A percentile compares a stretch with the other conserved stretches of the same genome.
Conservation (phyloP, 257 asterid genomes). For the Thymus mandschuricus region DNA sequence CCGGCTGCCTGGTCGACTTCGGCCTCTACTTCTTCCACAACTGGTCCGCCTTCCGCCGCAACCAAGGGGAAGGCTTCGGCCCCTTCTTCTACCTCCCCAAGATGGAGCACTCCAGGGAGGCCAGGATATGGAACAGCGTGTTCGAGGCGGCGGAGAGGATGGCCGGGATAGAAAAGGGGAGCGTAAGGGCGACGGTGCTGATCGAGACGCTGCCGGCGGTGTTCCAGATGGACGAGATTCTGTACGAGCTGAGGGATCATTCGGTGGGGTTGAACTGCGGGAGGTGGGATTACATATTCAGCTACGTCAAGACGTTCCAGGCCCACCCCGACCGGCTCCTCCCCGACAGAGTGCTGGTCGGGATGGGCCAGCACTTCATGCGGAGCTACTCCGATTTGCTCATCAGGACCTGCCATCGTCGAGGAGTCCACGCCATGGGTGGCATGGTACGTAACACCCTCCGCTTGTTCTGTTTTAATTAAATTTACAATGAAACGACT, state of each 20-base stretch:
- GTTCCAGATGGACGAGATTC: constrained; percentile 93
- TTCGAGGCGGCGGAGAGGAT: constrained; percentile 72
- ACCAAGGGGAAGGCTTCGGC: constrained; percentile 78
- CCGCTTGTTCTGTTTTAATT: background rate
- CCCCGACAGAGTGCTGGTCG: constrained; percentile 90
- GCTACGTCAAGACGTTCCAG: constrained; percentile 94
- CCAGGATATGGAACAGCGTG: constrained; percentile 85
- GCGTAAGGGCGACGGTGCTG: constrained; percentile 92
- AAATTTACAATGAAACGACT: too few species aligned
- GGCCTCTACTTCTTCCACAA: constrained; percentile 93
- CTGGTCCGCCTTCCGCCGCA: constrained; percentile 57
- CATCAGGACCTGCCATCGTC: constrained; percentile 82
- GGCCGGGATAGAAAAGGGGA: constrained; percentile 78
- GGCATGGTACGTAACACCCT: constrained; percentile 59
- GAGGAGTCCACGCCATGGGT: constrained; percentile 97
- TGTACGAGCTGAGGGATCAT: constrained; percentile 81
- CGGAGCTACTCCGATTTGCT: constrained; percentile 83
- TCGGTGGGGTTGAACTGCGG: constrained; percentile 92
- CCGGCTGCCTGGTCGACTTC: constrained; percentile 81
- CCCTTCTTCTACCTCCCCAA: constrained; percentile 97
- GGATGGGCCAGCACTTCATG: constrained; percentile 96
- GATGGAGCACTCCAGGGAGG: constrained; percentile 96
- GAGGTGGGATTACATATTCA: constrained; percentile 96
- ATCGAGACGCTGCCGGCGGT: constrained; percentile 97
- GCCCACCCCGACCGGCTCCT: constrained; percentile 81